Conservation (phyloP, 108 stramenopile genomes). For the Cyclotella kingstonii region DNA sequence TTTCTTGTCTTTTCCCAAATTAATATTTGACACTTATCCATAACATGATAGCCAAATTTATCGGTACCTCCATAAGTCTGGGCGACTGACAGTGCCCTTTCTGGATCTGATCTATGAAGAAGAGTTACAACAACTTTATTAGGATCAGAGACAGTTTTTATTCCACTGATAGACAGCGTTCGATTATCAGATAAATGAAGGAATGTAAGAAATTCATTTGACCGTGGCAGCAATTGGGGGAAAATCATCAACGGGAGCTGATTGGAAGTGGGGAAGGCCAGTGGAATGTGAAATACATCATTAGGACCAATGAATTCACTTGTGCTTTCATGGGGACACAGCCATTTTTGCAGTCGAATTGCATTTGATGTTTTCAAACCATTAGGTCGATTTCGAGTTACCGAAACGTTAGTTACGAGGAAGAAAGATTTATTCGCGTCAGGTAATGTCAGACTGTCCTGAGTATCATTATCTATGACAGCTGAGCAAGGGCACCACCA, state of each 20-base stretch:
- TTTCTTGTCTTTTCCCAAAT: slow-evolving; percentile 40
- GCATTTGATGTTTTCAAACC: too few species aligned
- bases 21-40: slow-evolving; percentile 42
- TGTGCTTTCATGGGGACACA: background rate
- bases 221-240: background rate
- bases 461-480: background rate
- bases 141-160: slow-evolving; percentile 35
- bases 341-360: slow-evolving; percentile 25
- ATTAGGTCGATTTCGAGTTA: slow-evolving; percentile 2
- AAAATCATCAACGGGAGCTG: slow-evolving; percentile 6
- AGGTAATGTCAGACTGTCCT: slow-evolving; percentile 7
- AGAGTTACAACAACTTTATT: slow-evolving; percentile 26
- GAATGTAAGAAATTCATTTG: slow-evolving; percentile 19
- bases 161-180: slow-evolving; percentile 15
- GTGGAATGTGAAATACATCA: slow-evolving; percentile 22
- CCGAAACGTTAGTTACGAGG: slow-evolving; percentile 20
- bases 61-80: slow-evolving; percentile 31
- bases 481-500: slow-evolving; percentile 31
- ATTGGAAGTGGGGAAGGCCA: background rate
- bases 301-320: background rate
- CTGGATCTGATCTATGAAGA: slow-evolving; percentile 31
- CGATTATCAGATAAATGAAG: slow-evolving; percentile 13
- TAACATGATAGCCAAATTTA: slow-evolving; percentile 22
- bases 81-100: slow-evolving; percentile 33
- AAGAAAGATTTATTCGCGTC: slow-evolving; percentile 10